Base-by-base conservation (phyloP, 2,329 filamentous ascomycete species). In the Fusarium floridanum region DNA sequence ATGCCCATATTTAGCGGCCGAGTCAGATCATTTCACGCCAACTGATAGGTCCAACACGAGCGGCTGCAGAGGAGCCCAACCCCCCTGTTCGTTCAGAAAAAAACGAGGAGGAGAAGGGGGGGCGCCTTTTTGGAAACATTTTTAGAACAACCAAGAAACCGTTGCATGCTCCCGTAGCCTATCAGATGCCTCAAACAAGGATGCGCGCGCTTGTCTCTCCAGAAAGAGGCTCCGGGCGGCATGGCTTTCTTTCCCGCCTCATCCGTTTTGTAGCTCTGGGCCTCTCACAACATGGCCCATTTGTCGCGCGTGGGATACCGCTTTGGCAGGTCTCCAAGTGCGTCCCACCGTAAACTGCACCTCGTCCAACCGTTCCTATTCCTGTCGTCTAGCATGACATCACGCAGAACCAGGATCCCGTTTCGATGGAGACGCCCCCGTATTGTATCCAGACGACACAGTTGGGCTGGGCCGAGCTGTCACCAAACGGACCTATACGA, bases 361-460 rank as follows among this genome's bases (percentile, higher is more conserved):
- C 32, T 61, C 43, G 45, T 55, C 67, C 71, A 71, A 64, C 53
- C 68, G 57, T 43, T 45, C 20, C 34, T 39, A 50, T 50, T 57
- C 17, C 22, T 43, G 43, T 29, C 41, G 27, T 24, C 62, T 22
- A 50, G 45, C 24, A 75, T 75, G 73, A 75, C 69, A 72, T 75
- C 73, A 75, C 50, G 34, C 37, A 45, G 10, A 27, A 12, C 69
- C 11, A 16, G 66, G 68, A 63, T 75, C 10, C 11, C 11, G 8
- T 74, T 9, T 2, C 62, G 63, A 75, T 75, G 72, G 73, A 75
- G 70, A 60, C 22, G 61, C 20, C 57, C 69, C 73, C 73, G 73
- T 75, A 75, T 75, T 67, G 41, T 39, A 20, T 32, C n/a, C 41
- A 17, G 32, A 41, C 20, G 45, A 39, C 27, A 61, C 34, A 36